Conservation (phyloP, 129 eudicot genomes). For the Pseudognaphalium luteoalbum region DNA sequence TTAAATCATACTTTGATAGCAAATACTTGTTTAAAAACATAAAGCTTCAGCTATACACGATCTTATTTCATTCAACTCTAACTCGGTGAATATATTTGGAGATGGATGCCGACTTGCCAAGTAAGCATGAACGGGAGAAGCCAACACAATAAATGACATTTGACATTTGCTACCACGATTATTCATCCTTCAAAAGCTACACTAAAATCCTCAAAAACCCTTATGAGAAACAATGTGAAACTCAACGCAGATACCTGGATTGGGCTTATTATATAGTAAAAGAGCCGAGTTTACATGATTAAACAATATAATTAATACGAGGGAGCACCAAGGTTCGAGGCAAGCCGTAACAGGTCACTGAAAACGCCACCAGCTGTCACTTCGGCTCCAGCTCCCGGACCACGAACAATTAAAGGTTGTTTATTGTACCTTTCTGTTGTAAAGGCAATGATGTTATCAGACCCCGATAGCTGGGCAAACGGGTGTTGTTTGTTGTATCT, state of each 20-base stretch:
- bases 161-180: constrained; percentile 19
- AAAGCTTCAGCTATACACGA: neutral
- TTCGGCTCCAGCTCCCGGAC: constrained; percentile 99
- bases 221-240: neutral
- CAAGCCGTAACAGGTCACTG: constrained; percentile 88
- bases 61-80: neutral
- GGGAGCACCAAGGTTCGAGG: constrained; percentile 96
- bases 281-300: neutral
- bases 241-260: constrained; percentile 8
- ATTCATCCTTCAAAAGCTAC: constrained; percentile 10
- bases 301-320: constrained; percentile 41
- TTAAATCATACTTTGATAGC: neutral
- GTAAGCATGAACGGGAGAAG: neutral
- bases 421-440: constrained; percentile 86
- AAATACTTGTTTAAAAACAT: too few species aligned
- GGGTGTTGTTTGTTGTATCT: constrained; percentile 89
- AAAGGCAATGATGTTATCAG: constrained; percentile 93
- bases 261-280: constrained; percentile 15
- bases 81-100: neutral
- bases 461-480: constrained; percentile 96
- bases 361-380: constrained; percentile 99
- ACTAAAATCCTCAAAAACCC: constrained; percentile 18
- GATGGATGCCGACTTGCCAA: neutral
- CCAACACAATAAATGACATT: neutral
- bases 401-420: constrained; percentile 92